A percentile compares a stretch with the other conserved stretches of the same genome.
These are phyloP conservation scores for Triticum urartu DNA, from an alignment of 176 grass and related monocot genomes.

Conservation along the genomic window DNA sequence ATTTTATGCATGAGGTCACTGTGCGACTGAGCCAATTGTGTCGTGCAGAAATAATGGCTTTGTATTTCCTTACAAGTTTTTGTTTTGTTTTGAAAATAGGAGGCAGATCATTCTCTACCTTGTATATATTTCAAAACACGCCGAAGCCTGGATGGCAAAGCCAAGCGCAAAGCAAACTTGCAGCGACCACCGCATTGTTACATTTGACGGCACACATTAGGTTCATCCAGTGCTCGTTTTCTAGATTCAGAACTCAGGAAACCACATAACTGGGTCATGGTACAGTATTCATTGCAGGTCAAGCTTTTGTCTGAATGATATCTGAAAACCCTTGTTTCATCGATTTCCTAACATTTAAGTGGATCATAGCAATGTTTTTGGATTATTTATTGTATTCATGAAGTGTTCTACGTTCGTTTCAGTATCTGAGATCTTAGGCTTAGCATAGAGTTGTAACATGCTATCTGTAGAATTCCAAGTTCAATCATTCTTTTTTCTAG, in stretches of 20 bases:
- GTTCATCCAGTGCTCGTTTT: background rate
- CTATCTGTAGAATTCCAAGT: background rate
- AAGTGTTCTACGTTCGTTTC: background rate
- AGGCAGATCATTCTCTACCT: background rate
- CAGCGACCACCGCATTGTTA: background rate
- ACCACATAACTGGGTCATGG: background rate
- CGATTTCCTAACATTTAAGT: background rate
- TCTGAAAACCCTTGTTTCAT: background rate
- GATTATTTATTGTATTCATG: background rate
- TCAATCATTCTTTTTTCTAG: background rate
- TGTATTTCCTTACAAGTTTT: background rate
- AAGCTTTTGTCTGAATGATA: background rate
- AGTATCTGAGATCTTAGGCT: background rate
- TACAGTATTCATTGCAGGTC: background rate
- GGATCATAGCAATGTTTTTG: background rate
- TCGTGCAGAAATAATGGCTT: background rate
- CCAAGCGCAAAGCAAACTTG: background rate
- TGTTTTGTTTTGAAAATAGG: too few species aligned
- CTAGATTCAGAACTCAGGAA: background rate
- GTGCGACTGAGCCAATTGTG: background rate
- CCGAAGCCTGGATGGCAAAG: background rate
- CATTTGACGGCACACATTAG: background rate
- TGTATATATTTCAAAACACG: background rate
- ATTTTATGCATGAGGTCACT: background rate
- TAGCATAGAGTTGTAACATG: background rate